Conservation (phyloP, 805 yeast species). For the Diddensiella caesifluorescens region DNA sequence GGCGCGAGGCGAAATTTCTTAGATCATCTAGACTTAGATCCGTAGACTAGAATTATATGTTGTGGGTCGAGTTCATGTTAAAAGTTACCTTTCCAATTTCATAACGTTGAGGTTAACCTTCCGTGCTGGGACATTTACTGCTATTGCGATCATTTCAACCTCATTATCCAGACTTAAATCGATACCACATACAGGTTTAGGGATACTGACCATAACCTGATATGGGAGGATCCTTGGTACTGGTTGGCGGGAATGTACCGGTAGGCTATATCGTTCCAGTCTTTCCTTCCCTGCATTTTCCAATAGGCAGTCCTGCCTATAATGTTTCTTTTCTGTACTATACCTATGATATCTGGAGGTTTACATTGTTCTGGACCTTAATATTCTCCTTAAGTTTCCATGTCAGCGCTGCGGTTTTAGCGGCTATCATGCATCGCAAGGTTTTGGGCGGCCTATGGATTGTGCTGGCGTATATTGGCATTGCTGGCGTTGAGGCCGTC, state of each 20-base stretch:
- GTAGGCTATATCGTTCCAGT: conserved; percentile 73
- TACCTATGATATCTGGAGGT: conserved; percentile 69
- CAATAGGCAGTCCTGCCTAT: conserved; percentile 40
- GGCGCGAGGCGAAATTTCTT: too few species aligned
- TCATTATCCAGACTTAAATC: too few species aligned
- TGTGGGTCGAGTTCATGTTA: too few species aligned
- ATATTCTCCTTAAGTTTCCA: conserved; percentile 63
- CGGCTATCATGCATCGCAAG: conserved; percentile 46
- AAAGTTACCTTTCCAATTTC: too few species aligned
- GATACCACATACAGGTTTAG: too few species aligned
- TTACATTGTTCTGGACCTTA: conserved; percentile 77
- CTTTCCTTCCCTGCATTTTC: conserved; percentile 82
- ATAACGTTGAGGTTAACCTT: too few species aligned
- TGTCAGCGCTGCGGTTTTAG: conserved; percentile 56
- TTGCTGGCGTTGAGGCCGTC: conserved; percentile 62
- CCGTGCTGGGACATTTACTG: too few species aligned
- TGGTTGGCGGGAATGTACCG: conserved; percentile 43
- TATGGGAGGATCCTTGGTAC: conserved; percentile 18
- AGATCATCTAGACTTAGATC: too few species aligned
- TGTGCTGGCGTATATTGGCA: conserved; percentile 41
- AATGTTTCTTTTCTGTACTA: conserved; percentile 58
- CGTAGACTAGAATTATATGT: too few species aligned
- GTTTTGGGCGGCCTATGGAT: conserved; percentile 37
- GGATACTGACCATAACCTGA: too few species aligned
- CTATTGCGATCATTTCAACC: too few species aligned